phyloP scores from a whole-genome alignment of 2,329 filamentous ascomycete species.

The Pseudogymnoascus destructans region DNA sequence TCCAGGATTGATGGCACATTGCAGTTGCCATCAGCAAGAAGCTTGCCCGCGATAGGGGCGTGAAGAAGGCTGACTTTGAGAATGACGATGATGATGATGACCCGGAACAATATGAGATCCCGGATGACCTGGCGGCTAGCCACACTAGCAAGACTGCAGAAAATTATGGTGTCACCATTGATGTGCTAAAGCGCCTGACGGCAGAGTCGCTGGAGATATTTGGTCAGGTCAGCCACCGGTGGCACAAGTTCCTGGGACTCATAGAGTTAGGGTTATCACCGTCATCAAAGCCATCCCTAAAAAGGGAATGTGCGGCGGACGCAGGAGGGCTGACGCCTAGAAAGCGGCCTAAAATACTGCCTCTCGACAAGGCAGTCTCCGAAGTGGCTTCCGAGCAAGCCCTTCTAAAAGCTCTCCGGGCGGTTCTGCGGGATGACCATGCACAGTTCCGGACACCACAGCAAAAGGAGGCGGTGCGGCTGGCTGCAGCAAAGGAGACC shows the following conservation, averaged over 20 bases:
- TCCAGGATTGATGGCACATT: neutral
- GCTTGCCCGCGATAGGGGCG: neutral
- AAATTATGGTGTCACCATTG: constrained; percentile 5
- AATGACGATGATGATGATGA: neutral
- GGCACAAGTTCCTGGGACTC: constrained; percentile 12
- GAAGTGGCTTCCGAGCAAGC: neutral
- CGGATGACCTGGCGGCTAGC: constrained; percentile 2
- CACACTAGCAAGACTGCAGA: neutral
- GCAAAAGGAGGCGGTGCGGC: neutral
- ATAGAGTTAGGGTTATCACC: neutral
- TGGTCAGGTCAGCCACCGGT: constrained; percentile 12
- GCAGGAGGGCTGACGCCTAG: neutral
- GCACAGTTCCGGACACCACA: neutral
- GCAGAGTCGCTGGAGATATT: constrained; percentile 13
- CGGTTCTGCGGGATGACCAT: neutral
- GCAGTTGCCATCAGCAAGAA: neutral
- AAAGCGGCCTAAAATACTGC: neutral
- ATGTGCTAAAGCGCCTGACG: constrained; percentile 13
- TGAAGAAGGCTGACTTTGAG: constrained; percentile 2
- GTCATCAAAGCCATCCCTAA: neutral
- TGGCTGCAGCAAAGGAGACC: neutral
- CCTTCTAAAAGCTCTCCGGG: neutral
- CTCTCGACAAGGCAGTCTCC: neutral
- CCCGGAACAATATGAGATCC: neutral
- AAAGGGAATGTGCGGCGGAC: neutral